Evolutionary conservation across 2,329 filamentous ascomycete species (phyloP), one percentile per base, ranked within the genome.

Genomic region (Botryosphaeria agaves): DNA sequence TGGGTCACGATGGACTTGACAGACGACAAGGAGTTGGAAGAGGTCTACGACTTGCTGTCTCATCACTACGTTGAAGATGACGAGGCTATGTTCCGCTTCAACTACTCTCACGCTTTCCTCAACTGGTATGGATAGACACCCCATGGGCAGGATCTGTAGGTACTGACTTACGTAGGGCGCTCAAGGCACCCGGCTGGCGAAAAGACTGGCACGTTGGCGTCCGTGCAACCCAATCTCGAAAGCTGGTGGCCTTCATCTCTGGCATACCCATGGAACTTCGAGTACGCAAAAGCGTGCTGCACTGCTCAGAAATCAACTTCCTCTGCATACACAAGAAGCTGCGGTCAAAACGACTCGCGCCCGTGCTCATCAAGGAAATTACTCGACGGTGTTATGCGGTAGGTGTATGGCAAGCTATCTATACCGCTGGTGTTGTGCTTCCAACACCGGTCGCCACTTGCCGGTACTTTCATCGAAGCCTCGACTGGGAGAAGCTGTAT

Each of bases 311-410:
- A 54, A 89, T 98, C 57, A 98, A 98, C 62, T 98, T 95, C 58
- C 75, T 98, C 41, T 92, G 85, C 48, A 77, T 98, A 32, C 89
- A 98, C 66, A 95, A 95, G 66, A 95, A 95, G 59, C 72, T 98
- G 18, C 81, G 89, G 30, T 74, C 80, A 34, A 94, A 95, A 62
- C 76, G 89, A 32, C 72, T 98, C 26, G 76, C 89, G 0, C 89
- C 89, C 0, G 79, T 95, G 2, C 71, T 98, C 31, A 98, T 98
- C 63, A 94, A 94, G 56, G 89, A 98, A 53, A 83, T 98, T 44
- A 98, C 89, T 4, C 77, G 89, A 28, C 71, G 84, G 38, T 92
- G 83, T 62, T 91, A 95, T 55, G 58, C 84, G 28, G 66, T 79
- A 39, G 80, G 76, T 33, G 77, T 91, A 40, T 95, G 79, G 67